Percentiles rank a stretch among this genome's conserved stretches.
Evolutionary conservation across 148 eudicot species (phyloP).

Genomic region (Camellia japonica): DNA sequence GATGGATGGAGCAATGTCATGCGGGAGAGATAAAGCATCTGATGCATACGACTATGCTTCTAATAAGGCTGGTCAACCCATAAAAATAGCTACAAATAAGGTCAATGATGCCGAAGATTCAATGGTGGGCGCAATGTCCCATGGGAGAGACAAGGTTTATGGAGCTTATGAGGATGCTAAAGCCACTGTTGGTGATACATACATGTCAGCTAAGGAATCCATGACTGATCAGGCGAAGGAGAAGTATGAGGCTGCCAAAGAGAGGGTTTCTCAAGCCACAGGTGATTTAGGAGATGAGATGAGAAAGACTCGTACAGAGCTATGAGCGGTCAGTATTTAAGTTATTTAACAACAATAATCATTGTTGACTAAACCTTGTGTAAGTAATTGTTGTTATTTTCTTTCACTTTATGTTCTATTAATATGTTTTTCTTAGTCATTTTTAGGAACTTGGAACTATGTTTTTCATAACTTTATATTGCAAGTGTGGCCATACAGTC

Average conservation of each 20-base stretch:
- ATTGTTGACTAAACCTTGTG: background rate
- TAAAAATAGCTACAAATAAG: background rate
- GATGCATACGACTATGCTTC: conserved; percentile 13
- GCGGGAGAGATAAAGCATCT: conserved; percentile 13
- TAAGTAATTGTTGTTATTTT: background rate
- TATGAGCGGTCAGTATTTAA: conserved; percentile 4
- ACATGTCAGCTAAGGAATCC: conserved; percentile 24
- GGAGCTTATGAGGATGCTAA: conserved; percentile 23
- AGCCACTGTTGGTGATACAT: conserved; percentile 22
- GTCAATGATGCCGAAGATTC: conserved; percentile 7
- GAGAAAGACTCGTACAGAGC: conserved; percentile 10
- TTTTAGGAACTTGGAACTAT: background rate
- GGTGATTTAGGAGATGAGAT: conserved; percentile 35
- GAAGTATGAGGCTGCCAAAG: conserved; percentile 51
- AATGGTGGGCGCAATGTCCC: background rate
- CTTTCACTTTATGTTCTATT: background rate
- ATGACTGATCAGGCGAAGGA: conserved; percentile 32
- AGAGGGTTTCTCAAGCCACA: conserved; percentile 47
- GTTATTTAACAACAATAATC: background rate
- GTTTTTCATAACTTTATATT: background rate
- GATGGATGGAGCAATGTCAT: background rate
- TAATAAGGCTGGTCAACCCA: conserved; percentile 1
- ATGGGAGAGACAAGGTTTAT: conserved; percentile 18
- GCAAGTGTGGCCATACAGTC: background rate
- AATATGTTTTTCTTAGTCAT: background rate